Percentiles rank a stretch among this genome's conserved stretches.
Conservation (phyloP, 2,329 filamentous ascomycete species). For the Laburnicola sp. region DNA sequence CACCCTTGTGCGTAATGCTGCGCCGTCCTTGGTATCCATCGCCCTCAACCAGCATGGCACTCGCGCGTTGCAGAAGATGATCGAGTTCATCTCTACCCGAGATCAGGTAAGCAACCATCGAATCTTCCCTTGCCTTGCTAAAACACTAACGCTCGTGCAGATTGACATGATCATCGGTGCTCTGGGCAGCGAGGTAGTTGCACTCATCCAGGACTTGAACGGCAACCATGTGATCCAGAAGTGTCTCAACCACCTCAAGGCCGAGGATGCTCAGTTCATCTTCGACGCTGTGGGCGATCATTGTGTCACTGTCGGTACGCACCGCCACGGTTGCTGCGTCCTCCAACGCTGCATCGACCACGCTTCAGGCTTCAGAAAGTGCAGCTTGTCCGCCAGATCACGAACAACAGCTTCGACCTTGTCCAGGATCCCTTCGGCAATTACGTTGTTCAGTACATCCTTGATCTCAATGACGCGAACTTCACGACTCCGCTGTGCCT, state of each 20-base stretch:
- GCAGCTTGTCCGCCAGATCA: slow-evolving; percentile 84
- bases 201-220: slow-evolving; percentile 95
- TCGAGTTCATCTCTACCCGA: slow-evolving; percentile 87
- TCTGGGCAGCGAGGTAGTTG: slow-evolving; percentile 80
- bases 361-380: slow-evolving; percentile 87
- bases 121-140: not conserved
- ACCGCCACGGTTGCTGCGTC: slow-evolving; percentile 96
- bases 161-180: slow-evolving; percentile 85
- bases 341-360: slow-evolving; percentile 98
- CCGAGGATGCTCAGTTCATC: slow-evolving; percentile 89
- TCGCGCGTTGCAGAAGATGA: slow-evolving; percentile 98
- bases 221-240: slow-evolving; percentile 99
- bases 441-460: slow-evolving; percentile 97
- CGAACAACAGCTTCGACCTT: slow-evolving; percentile 79
- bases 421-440: slow-evolving; percentile 98
- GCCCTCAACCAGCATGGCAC: slow-evolving; percentile 97
- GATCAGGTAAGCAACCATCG: slow-evolving; percentile 60
- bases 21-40: slow-evolving; percentile 85
- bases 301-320: slow-evolving; percentile 89
- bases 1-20: slow-evolving; percentile 85
- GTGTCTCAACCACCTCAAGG: slow-evolving; percentile 89
- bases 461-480: slow-evolving; percentile 83
- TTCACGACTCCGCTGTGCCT: slow-evolving; percentile 89
- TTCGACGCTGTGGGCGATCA: slow-evolving; percentile 88
- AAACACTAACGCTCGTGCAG: slow-evolving; percentile 30